Evolutionary conservation across 2,329 filamentous ascomycete genomes (phyloP).

Genomic region (Phyllosticta citriasiana): DNA sequence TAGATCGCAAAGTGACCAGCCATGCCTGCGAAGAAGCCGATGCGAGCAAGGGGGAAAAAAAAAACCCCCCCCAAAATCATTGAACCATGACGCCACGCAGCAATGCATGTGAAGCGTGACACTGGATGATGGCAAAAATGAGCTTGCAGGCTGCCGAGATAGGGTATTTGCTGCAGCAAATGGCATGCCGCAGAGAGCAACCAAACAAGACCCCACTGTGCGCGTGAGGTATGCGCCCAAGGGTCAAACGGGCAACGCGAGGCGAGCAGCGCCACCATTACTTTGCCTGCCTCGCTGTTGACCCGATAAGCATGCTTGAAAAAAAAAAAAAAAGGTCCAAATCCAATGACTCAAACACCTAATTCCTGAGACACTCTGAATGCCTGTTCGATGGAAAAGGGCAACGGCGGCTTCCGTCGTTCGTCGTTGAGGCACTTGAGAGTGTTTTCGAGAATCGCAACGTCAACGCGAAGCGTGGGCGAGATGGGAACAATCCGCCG

Average conservation of each 20-base stretch:
- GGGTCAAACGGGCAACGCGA: constrained; percentile 8
- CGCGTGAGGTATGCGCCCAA: neutral
- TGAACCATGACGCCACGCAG: constrained; percentile 9
- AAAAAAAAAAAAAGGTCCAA: neutral
- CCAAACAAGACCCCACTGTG: constrained; percentile 3
- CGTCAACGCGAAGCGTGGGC: constrained; percentile 64
- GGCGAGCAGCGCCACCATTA: constrained; percentile 7
- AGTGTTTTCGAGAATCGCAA: constrained; percentile 54
- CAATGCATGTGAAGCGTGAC: constrained; percentile 8
- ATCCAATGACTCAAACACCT: neutral
- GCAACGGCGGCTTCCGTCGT: constrained; percentile 1
- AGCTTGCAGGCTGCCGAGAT: constrained; percentile 4
- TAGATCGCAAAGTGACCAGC: neutral
- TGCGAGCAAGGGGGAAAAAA: neutral
- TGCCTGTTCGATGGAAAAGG: neutral
- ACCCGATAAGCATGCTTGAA: neutral
- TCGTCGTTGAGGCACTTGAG: constrained; percentile 9
- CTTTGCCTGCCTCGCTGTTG: neutral
- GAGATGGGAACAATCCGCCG: constrained; percentile 59
- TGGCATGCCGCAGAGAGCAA: constrained; percentile 7
- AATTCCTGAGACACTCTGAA: neutral
- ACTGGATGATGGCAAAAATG: constrained; percentile 2
- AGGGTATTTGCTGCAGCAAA: constrained; percentile 10
- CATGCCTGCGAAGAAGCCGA: constrained; percentile 1
- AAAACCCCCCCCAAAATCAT: too few species aligned